A percentile compares a stretch with the other conserved stretches of the same genome.
Conservation (phyloP, 78 protist genomes). For the Capsaspora owczarzaki region DNA sequence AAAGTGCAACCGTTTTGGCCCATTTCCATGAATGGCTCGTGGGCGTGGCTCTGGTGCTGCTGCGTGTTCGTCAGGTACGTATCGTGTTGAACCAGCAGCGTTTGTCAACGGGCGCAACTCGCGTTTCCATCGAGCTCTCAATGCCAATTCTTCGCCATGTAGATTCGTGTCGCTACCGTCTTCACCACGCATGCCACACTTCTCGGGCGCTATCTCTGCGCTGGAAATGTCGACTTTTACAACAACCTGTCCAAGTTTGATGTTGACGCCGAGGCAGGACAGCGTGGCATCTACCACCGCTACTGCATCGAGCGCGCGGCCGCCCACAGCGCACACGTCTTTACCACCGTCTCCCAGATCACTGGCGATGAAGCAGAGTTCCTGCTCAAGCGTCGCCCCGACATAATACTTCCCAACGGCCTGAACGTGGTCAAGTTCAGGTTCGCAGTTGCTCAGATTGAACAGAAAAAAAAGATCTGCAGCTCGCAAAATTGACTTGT, state of each 20-base stretch:
- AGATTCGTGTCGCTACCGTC: no score
- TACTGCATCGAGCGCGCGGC: slow-evolving; percentile 61
- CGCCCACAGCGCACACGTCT: slow-evolving; percentile 62
- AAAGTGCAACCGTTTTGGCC: no score
- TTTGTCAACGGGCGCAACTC: no score
- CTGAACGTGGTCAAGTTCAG: slow-evolving; percentile 50
- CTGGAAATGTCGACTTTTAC: slow-evolving; percentile 72
- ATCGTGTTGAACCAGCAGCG: no score
- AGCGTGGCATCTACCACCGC: slow-evolving; percentile 61
- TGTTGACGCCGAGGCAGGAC: slow-evolving; percentile 58
- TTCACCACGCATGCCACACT: slow-evolving; percentile 84
- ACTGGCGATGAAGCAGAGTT: slow-evolving; percentile 61
- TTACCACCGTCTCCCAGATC: slow-evolving; percentile 74
- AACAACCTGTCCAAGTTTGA: slow-evolving; percentile 38
- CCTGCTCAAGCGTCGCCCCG: slow-evolving; percentile 49
- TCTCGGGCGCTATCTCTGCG: slow-evolving; percentile 60
- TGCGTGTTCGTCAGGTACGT: slow-evolving; percentile 27
- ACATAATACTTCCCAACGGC: slow-evolving; percentile 74
- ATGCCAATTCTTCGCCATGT: no score
- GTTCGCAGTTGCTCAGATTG: background rate
- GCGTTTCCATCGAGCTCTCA: no score
- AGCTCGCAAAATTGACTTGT: background rate
- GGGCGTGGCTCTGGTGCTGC: slow-evolving; percentile 57
- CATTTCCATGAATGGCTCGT: slow-evolving; percentile 83
- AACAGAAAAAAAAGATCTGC: slow-evolving; percentile 1